Conservation (phyloP, 495 filamentous ascomycete genomes). For the Trichoderma orchidacearum region DNA sequence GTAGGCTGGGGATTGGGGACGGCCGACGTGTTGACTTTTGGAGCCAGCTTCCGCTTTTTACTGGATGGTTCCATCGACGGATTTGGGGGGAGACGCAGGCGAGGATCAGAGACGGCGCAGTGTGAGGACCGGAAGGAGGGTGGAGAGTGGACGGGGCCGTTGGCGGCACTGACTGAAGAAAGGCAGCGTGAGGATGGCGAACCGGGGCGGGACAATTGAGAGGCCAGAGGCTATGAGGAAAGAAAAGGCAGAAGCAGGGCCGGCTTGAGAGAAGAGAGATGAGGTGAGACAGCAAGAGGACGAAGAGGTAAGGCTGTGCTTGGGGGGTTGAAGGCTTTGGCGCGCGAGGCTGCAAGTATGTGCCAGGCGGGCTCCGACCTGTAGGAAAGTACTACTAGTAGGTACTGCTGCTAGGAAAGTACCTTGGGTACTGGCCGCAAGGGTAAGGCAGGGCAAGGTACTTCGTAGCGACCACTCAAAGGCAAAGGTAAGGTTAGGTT, state of each 20-base stretch:
- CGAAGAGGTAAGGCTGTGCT: neutral
- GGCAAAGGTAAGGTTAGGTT: no score
- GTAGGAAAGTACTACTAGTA: no score
- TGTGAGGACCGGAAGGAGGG: neutral
- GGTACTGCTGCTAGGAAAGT: neutral
- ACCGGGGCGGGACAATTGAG: neutral
- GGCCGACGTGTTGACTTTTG: conserved; percentile 15
- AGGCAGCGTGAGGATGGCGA: neutral
- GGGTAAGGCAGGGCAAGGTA: no score
- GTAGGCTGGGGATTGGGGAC: neutral
- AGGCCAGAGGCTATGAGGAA: neutral
- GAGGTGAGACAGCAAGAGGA: neutral
- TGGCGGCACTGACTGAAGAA: neutral
- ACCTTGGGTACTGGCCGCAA: no score
- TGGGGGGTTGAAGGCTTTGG: neutral
- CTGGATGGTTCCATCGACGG: conserved; percentile 20
- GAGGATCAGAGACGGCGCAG: neutral
- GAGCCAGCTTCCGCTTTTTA: conserved; percentile 21
- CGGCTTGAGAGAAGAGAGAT: neutral
- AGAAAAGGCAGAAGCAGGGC: neutral
- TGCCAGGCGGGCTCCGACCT: neutral
- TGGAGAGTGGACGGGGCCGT: neutral
- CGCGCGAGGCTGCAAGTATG: neutral
- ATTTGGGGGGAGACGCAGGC: neutral
- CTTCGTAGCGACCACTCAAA: no score